Base-by-base conservation (phyloP, 148 eudicot species). In the Linanthus parryae region DNA sequence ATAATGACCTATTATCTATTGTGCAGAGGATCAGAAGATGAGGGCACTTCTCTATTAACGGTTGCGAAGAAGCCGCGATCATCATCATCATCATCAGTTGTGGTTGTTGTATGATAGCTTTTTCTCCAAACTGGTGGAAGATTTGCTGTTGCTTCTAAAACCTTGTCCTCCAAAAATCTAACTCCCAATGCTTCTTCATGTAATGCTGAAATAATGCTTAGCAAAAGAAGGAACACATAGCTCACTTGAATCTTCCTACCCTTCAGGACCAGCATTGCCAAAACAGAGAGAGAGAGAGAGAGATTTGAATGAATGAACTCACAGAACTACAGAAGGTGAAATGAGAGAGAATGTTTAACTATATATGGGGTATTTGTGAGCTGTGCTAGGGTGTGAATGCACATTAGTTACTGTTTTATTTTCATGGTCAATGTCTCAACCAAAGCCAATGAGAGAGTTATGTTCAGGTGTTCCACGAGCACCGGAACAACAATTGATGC, bases 1-100 rank as follows among this genome's bases (percentile, higher is more conserved):
- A n/a, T n/a, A 5, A 18, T 41, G n/a, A 13, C 10, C 17, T 4
- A 7, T 31, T 61, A 74, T 70, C 73, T 56, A 57, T 80, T 80
- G 59, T 80, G 85, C 21, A 80, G 61, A 8, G 85, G 81, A 56
- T 80, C 78, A 49, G 85, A 73, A 48, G 68, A 62, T 20, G 78
- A 72, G 19, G 85, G 85, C 2, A 80, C 75, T 35, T 39, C 67
- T 56, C 85, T 69, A 2, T 75, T 28, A 22, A 39, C 42, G 28
- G 65, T 59, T 23, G 73, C 75, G 0, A 75, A 63, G 52, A 57
- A 66, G 31, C 84, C 75, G 51, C 10, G 23, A 6, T 54, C 58
- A 57, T 60, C 37, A 12, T 7, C n/a, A n/a, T n/a, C n/a, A n/a
- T n/a, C n/a, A n/a, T n/a, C n/a, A n/a, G n/a, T n/a, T n/a, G n/a